Conservation (phyloP, 2,329 filamentous ascomycete species). For the Seiridium unicorne region DNA sequence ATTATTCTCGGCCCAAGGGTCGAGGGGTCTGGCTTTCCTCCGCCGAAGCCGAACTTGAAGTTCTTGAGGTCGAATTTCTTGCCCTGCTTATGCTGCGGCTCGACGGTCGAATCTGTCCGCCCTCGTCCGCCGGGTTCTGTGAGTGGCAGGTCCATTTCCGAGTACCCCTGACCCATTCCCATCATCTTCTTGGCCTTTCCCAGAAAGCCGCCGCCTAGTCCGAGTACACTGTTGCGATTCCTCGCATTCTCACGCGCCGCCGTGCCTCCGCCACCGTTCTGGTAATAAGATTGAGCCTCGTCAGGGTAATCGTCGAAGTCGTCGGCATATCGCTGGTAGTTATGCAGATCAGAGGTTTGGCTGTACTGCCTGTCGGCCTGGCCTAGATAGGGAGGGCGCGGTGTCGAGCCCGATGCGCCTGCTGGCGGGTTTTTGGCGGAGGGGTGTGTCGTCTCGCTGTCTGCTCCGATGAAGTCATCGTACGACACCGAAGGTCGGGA, state of each 20-base stretch:
- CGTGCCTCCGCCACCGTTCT: slow-evolving; percentile 62
- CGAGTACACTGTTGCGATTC: slow-evolving; percentile 85
- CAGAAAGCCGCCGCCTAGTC: slow-evolving; percentile 81
- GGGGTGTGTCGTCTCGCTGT: slow-evolving; percentile 48
- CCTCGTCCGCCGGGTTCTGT: slow-evolving; percentile 62
- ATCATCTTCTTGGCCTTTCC: slow-evolving; percentile 87
- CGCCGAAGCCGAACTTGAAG: slow-evolving; percentile 91
- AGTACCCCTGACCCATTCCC: slow-evolving; percentile 81
- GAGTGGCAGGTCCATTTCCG: slow-evolving; percentile 96
- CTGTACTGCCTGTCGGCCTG: slow-evolving; percentile 50
- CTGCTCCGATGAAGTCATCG: slow-evolving; percentile 91
- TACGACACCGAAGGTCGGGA: slow-evolving; percentile 86
- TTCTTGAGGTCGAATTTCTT: slow-evolving; percentile 68
- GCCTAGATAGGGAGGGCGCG: slow-evolving; percentile 41
- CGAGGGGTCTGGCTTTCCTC: slow-evolving; percentile 82
- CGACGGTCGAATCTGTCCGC: slow-evolving; percentile 27
- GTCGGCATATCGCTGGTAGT: slow-evolving; percentile 88
- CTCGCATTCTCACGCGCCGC: slow-evolving; percentile 55
- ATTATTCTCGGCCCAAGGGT: slow-evolving; percentile 91
- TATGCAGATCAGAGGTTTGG: slow-evolving; percentile 79
- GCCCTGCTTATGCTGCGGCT: slow-evolving; percentile 39
- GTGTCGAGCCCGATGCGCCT: slow-evolving; percentile 23
- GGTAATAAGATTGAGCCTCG: slow-evolving; percentile 80
- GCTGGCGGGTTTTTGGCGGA: slow-evolving; percentile 37
- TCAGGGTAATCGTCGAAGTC: slow-evolving; percentile 81